Evolutionary conservation across 805 yeast genomes (phyloP), one percentile per base, ranked within the genome.

Genomic region (Metschnikowia continentalis): DNA sequence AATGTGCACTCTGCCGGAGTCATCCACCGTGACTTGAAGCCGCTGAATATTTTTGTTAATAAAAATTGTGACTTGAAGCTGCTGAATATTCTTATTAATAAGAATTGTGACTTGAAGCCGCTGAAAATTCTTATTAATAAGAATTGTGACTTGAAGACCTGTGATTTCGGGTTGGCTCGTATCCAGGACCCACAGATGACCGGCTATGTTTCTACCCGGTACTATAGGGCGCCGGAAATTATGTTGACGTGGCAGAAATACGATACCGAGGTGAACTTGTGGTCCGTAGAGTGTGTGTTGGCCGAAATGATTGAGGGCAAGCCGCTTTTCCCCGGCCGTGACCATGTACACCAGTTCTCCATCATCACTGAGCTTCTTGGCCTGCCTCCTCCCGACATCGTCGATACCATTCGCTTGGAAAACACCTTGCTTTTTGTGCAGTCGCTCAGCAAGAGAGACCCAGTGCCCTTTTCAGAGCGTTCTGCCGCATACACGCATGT

Each of bases 171-270:
- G 20, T 76, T 92, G 54, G 98, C 98, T 33, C 81, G 99, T 66
- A 88, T 92, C 64, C 97, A 92, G 74, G 99, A 92, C 71, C 97
- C 97, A 13, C 98, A 92, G 68, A 92, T 92, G 99, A 92, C 98
- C 0, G 99, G 98, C 10, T 92, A 92, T 67, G 99, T 92, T 15
- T 86, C 96, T 5, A 92, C 99, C 3, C 72, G 99, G 63, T 92
- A 90, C 74, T 92, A 92, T 71, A 81, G 99, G 55, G 99, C 98
- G 0, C 99, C 99, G 1, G 99, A 92, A 68, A 92, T 92, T 69
- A 92, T 92, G 99, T 79, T 92, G 57, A 90, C 97, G 26, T 92
- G 98, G 98, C 99, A 92, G 68, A 90, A 92, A 66, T 92, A 92
- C 71, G 97, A 91, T 64, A 85, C 89, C 7, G 97, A 91, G 70